phyloP scores from a whole-genome alignment of 352 stramenopile genomes.

The Thraustochytrium aureum region DNA sequence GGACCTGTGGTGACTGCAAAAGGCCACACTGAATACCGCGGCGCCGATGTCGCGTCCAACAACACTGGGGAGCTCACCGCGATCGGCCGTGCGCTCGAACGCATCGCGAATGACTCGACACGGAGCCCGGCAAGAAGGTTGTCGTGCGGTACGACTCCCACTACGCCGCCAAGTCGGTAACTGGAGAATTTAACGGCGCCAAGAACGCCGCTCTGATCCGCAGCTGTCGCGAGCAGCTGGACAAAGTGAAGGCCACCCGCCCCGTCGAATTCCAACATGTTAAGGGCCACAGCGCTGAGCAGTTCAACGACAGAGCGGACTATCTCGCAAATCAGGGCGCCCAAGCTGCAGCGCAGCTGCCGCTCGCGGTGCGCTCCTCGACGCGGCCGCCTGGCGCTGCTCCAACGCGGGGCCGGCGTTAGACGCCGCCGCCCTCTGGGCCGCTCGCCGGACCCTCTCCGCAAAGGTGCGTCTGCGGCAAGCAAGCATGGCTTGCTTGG shows the following conservation, averaged over 20 bases:
- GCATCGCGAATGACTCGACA: constrained; percentile 8
- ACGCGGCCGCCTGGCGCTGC: too few relatives aligned
- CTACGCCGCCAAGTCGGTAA: constrained; percentile 55
- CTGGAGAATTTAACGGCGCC: constrained; percentile 52
- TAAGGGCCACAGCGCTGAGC: constrained; percentile 21
- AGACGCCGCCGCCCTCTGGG: too few relatives aligned
- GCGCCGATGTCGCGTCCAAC: constrained; percentile 50
- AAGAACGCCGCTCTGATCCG: constrained; percentile 56
- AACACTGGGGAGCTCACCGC: constrained; percentile 56
- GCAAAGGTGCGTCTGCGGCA: too few relatives aligned
- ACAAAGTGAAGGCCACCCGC: not conserved
- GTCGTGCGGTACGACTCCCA: constrained; percentile 52
- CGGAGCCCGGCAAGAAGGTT: not conserved
- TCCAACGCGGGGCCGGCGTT: too few relatives aligned
- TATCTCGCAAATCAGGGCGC: constrained; percentile 29
- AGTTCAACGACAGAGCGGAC: constrained; percentile 44
- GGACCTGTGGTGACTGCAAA: constrained; percentile 6
- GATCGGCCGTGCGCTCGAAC: constrained; percentile 54
- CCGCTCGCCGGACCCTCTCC: too few relatives aligned
- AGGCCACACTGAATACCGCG: not conserved
- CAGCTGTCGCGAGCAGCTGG: not conserved
- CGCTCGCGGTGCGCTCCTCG: too few relatives aligned
- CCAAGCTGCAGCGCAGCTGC: not conserved
- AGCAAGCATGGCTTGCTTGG: too few relatives aligned
- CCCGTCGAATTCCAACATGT: constrained; percentile 49